Percentiles rank a stretch among this genome's conserved stretches.
phyloP scores from a whole-genome alignment of 371 early-diverging fungal species.

The Massospora cicadina region DNA sequence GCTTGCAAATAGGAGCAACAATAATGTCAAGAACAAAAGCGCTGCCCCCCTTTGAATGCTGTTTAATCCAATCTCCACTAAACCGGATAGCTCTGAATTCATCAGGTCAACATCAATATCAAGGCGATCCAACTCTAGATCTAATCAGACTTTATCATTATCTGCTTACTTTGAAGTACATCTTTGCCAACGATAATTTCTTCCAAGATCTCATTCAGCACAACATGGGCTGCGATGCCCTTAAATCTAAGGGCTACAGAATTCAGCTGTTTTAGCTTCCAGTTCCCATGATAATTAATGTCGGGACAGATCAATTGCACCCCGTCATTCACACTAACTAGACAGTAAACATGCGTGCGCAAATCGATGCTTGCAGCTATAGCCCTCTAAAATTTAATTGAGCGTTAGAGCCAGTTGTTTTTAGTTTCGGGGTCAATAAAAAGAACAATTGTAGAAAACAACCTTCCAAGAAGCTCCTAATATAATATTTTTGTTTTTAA shows the following conservation, averaged over 20 bases:
- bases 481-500: no score
- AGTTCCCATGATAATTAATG: not conserved
- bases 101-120: not conserved
- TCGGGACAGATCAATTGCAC: slow-evolving; percentile 12
- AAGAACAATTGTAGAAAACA: no score
- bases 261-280: not conserved
- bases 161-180: no score
- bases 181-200: no score
- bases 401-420: no score
- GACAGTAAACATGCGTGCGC: slow-evolving; percentile 14
- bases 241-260: not conserved
- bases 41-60: not conserved
- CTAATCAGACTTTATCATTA: no score
- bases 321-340: not conserved
- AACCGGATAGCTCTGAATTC: not conserved
- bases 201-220: not conserved
- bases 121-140: no score
- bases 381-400: slow-evolving; percentile 17
- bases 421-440: no score
- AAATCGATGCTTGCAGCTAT: slow-evolving; percentile 24
- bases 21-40: not conserved
- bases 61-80: not conserved
- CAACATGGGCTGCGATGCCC: not conserved
- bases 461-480: no score
- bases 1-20: not conserved